These are phyloP conservation scores for Lepidium didymum DNA, from an alignment of 345 rosid species.

Conservation along the genomic window DNA sequence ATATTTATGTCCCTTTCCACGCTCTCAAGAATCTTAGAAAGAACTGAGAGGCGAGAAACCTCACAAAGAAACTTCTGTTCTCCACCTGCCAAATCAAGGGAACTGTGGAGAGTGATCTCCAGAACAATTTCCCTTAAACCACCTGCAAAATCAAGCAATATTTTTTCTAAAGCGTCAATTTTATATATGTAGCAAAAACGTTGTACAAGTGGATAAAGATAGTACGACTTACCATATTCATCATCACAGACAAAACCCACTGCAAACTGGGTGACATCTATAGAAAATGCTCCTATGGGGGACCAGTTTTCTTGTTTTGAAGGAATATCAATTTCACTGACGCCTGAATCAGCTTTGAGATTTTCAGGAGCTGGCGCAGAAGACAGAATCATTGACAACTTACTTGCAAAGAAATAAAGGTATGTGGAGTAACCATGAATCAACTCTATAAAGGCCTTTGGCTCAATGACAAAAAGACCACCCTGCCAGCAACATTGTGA, in stretches of 20 bases:
- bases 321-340: constrained; percentile 20
- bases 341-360: constrained; percentile 25
- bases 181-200: constrained; percentile 12
- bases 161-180: background rate
- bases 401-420: constrained; percentile 27
- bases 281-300: constrained; percentile 34
- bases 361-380: constrained; percentile 26
- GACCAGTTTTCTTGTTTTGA: constrained; percentile 32
- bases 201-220: constrained; percentile 15
- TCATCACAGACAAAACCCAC: constrained; percentile 52
- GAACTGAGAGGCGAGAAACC: constrained; percentile 52
- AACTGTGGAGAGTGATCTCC: constrained; percentile 48
- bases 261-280: constrained; percentile 51
- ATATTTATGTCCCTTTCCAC: constrained; percentile 40
- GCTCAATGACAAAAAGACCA: constrained; percentile 60
- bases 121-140: constrained; percentile 49
- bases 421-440: constrained; percentile 38
- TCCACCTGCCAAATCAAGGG: constrained; percentile 37
- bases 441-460: constrained; percentile 44
- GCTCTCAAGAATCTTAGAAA: constrained; percentile 51
- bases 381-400: constrained; percentile 31
- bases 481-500: constrained; percentile 61
- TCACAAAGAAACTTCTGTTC: constrained; percentile 48
- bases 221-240: constrained; percentile 46
- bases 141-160: constrained; percentile 42